These are phyloP conservation scores for Diaporthe longicolla DNA, from an alignment of 2,329 filamentous ascomycete species.

Conservation along the genomic window DNA sequence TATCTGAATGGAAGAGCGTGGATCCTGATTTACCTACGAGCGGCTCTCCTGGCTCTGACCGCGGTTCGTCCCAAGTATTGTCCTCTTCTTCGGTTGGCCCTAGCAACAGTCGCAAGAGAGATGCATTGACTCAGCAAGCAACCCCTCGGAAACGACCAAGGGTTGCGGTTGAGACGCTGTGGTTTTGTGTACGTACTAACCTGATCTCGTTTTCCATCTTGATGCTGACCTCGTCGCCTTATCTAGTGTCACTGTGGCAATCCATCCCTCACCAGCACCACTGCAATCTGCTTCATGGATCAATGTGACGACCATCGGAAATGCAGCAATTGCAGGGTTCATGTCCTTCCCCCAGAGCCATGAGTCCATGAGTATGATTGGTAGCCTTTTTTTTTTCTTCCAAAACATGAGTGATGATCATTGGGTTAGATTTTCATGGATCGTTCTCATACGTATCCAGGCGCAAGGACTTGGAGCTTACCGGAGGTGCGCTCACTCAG, in stretches of 20 bases:
- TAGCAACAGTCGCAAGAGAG: slow-evolving; percentile 29
- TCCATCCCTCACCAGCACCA: slow-evolving; percentile 34
- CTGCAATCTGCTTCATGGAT: slow-evolving; percentile 32
- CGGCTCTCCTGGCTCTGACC: slow-evolving; percentile 6
- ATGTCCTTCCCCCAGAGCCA: slow-evolving; percentile 13
- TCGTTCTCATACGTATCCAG: background rate
- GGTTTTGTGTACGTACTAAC: slow-evolving; percentile 39
- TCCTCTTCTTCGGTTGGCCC: background rate
- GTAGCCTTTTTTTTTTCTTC: too few relatives aligned
- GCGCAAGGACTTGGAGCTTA: slow-evolving; percentile 10
- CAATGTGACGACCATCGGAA: slow-evolving; percentile 35
- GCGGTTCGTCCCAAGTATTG: slow-evolving; percentile 32
- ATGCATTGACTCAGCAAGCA: slow-evolving; percentile 2
- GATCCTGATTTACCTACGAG: slow-evolving; percentile 48
- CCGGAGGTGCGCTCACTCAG: background rate
- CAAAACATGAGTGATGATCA: background rate
- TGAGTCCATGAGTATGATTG: background rate
- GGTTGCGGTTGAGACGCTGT: slow-evolving; percentile 27
- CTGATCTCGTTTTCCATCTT: background rate
- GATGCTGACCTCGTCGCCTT: slow-evolving; percentile 16
- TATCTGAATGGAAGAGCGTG: slow-evolving; percentile 68
- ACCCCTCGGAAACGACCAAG: slow-evolving; percentile 20
- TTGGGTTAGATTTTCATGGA: background rate
- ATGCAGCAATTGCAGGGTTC: slow-evolving; percentile 32
- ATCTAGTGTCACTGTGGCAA: slow-evolving; percentile 37